Evolutionary conservation across 2,329 filamentous ascomycete genomes (phyloP), one percentile per base, ranked within the genome.

Genomic region (Colletotrichum sp.): DNA sequence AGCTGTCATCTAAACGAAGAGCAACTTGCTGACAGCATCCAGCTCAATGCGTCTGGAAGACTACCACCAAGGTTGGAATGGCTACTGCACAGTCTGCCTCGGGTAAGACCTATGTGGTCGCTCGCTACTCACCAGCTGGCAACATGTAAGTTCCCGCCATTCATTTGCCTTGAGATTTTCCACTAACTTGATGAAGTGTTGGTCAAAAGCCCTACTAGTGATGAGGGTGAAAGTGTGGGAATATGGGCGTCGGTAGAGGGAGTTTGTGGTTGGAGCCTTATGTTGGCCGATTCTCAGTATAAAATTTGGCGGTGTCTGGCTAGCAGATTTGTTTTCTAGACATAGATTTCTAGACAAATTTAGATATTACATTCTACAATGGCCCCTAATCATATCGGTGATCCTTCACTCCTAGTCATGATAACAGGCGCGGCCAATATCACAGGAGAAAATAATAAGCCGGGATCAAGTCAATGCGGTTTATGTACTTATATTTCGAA

Each of bases 41-140:
- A 72, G 64, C 83, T 24, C 81, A 84, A 66, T 74, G 73, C 21
- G 77, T 84, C 24, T 84, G 83, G 83, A 80, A 79, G 59, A 32
- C 59, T 0, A 81, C 82, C 6, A 81, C 71, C 34, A 81, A 80
- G 34, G 65, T 85, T 4, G 83, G 83, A 2, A 81, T 85, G n/a
- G 82, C 81, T 4, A 68, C 78, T 3, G 82, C 79, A 0, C 79
- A 68, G n/a, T 76, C 80, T 4, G 65, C 76, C 18, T 81, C 81
- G 15, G 83, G 83, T 0, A 81, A 32, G n/a, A 69, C 75, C 3
- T 85, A 80, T 63, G 81, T 81, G 0, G 83, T 85, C 21, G 83
- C 79, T 16, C 79, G 84, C n/a, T 85, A 85, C 70, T 79, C 79
- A 2, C 78, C 79, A 2, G 77, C 83, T 1, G 83, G 83, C 1